phyloP scores from a whole-genome alignment of 768 basidiomycete species.

The Daedalea quercina region DNA sequence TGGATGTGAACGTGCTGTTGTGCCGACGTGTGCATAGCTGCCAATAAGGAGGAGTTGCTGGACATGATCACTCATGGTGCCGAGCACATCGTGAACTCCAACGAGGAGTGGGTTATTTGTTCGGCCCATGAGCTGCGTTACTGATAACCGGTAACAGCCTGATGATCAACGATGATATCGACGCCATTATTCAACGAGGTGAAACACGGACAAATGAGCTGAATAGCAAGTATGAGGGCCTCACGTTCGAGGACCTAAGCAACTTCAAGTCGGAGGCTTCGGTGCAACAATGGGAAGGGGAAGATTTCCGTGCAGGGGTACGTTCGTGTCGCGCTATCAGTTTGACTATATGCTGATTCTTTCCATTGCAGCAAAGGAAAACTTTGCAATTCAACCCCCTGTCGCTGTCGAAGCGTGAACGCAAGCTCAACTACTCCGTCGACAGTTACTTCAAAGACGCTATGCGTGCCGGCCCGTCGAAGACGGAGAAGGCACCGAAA shows the following conservation, averaged over 20 bases:
- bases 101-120: slow-evolving; percentile 50
- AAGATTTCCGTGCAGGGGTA: slow-evolving; percentile 80
- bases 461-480: slow-evolving; percentile 71
- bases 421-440: slow-evolving; percentile 91
- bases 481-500: slow-evolving; percentile 77
- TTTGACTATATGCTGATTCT: background rate
- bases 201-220: slow-evolving; percentile 87
- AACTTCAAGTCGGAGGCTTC: slow-evolving; percentile 95
- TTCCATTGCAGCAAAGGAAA: slow-evolving; percentile 47
- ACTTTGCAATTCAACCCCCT: slow-evolving; percentile 68
- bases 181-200: slow-evolving; percentile 85
- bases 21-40: slow-evolving; percentile 39
- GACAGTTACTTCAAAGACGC: slow-evolving; percentile 95
- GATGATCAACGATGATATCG: slow-evolving; percentile 85
- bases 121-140: background rate
- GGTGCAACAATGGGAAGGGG: slow-evolving; percentile 93
- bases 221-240: slow-evolving; percentile 85
- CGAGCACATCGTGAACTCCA: slow-evolving; percentile 87
- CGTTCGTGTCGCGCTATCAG: background rate
- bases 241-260: slow-evolving; percentile 91
- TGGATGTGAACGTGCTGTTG: background rate
- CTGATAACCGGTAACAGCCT: slow-evolving; percentile 34
- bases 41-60: slow-evolving; percentile 91
- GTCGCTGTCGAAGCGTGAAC: slow-evolving; percentile 88
- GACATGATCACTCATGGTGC: slow-evolving; percentile 99